Percentiles rank a stretch among this genome's conserved stretches.
These are phyloP conservation scores for Brassica cretica DNA, from an alignment of 345 rosid species.

Conservation along the genomic window DNA sequence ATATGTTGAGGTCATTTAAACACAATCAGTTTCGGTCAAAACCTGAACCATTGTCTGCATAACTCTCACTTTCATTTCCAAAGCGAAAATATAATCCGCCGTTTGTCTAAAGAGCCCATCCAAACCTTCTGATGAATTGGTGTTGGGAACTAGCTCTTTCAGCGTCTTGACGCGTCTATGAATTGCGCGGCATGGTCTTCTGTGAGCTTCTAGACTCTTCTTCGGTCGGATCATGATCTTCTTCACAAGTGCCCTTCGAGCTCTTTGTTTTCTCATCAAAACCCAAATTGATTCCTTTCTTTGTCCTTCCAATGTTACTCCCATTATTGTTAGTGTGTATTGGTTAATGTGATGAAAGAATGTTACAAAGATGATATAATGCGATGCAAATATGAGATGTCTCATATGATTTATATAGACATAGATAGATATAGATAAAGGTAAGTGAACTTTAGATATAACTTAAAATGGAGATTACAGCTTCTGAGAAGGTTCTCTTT, in stretches of 20 bases:
- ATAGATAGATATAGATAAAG: neutral
- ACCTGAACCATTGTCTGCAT: conserved; percentile 78
- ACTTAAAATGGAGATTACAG: conserved; percentile 34
- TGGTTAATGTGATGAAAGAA: conserved; percentile 11
- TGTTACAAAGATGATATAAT: conserved; percentile 1
- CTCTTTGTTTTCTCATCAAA: conserved; percentile 37
- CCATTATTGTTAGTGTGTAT: conserved; percentile 22
- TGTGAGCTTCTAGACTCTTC: conserved; percentile 38
- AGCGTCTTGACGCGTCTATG: conserved; percentile 50
- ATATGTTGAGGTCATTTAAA: neutral
- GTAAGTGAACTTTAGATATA: conserved; percentile 22
- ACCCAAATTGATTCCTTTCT: conserved; percentile 34
- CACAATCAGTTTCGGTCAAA: conserved; percentile 49
- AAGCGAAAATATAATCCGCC: conserved; percentile 70
- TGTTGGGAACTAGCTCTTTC: conserved; percentile 66
- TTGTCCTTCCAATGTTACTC: conserved; percentile 37
- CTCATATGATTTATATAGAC: conserved; percentile 8
- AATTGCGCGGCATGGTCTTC: conserved; percentile 38
- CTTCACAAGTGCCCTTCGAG: conserved; percentile 49
- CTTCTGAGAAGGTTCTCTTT: conserved; percentile 35
- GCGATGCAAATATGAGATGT: conserved; percentile 32
- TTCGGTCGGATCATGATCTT: conserved; percentile 38
- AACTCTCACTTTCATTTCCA: conserved; percentile 68
- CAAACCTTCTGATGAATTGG: conserved; percentile 46
- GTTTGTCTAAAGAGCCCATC: conserved; percentile 80